Base-by-base conservation (phyloP, 441 rosid genomes). In the Brassica balearica region DNA sequence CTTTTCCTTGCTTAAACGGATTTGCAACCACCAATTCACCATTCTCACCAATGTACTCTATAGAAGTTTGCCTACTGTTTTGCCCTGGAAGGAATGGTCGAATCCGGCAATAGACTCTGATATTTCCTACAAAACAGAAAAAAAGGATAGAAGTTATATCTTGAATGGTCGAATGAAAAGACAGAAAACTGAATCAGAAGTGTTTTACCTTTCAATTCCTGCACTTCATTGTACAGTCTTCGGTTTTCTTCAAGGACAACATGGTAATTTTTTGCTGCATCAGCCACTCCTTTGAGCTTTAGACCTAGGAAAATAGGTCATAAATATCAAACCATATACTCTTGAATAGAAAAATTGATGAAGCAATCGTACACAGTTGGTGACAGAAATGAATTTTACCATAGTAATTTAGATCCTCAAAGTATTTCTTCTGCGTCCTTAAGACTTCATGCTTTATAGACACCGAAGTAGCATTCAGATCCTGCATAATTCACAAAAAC, bases 51-150 rank as follows among this genome's bases (percentile, higher is more conserved):
- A 79, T 80, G 76, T 83, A 86, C 34, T 91, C 92, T 32, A 91
- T 84, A 41, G 88, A 60, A 22, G 93, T 89, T 69, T 87, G 91
- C 73, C 73, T 88, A 81, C 59, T 85, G 68, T 73, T 87, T 84
- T 91, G 90, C 55, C 91, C 93, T 0, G 86, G 92, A 71, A 88
- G 96, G 81, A 90, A 90, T 65, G 95, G 95, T 63, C 92, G 85
- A 56, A 90, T 86, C 61, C 95, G 88, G 61, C 92, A 90, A 83
- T 90, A 90, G 6, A 90, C 92, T 80, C 95, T 85, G 70, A 90
- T 90, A 78, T 90, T 90, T 82, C 95, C 95, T 90, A 80, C 4
- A 25, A 55, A 17, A 46, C n/a, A 68, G 69, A 67, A 22, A 67
- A 19, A 72, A 55, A 67, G 62, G 64, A 63, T 69, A 64, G 36